phyloP scores from a whole-genome alignment of 2,329 filamentous ascomycete genomes.

The Colletotrichum limetticola region DNA sequence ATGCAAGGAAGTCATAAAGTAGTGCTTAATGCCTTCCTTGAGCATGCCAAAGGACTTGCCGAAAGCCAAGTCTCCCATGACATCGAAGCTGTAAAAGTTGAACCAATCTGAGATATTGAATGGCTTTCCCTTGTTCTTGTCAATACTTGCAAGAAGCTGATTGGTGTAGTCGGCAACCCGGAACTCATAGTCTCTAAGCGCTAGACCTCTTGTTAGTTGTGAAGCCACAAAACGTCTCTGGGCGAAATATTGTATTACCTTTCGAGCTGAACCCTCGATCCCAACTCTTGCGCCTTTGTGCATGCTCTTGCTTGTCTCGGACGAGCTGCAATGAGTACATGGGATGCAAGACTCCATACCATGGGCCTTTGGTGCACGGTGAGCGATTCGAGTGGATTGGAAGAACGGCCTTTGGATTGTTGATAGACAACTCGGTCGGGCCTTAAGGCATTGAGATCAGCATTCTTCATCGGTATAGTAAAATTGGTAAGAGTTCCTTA shows the following conservation, averaged over 20 bases:
- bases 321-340: constrained; percentile 43
- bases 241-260: constrained; percentile 26
- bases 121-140: constrained; percentile 35
- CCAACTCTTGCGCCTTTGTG: constrained; percentile 46
- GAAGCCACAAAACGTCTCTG: no score
- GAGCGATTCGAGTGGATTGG: constrained; percentile 43
- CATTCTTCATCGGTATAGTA: not conserved
- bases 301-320: constrained; percentile 44
- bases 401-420: constrained; percentile 41
- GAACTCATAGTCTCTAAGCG: constrained; percentile 42
- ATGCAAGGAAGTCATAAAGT: constrained; percentile 41
- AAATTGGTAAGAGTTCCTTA: not conserved
- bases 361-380: constrained; percentile 45
- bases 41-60: constrained; percentile 49
- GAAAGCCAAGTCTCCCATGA: constrained; percentile 55
- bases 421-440: constrained; percentile 46
- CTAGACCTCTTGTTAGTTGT: not conserved
- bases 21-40: constrained; percentile 39
- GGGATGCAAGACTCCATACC: constrained; percentile 46
- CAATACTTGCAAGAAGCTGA: constrained; percentile 39
- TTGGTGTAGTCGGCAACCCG: constrained; percentile 40
- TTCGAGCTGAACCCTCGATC: constrained; percentile 45
- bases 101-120: constrained; percentile 46
- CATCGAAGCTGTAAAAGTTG: constrained; percentile 50
- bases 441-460: constrained; percentile 34